phyloP scores from a whole-genome alignment of 2,329 filamentous ascomycete species.

The Byssochlamys sp. region DNA sequence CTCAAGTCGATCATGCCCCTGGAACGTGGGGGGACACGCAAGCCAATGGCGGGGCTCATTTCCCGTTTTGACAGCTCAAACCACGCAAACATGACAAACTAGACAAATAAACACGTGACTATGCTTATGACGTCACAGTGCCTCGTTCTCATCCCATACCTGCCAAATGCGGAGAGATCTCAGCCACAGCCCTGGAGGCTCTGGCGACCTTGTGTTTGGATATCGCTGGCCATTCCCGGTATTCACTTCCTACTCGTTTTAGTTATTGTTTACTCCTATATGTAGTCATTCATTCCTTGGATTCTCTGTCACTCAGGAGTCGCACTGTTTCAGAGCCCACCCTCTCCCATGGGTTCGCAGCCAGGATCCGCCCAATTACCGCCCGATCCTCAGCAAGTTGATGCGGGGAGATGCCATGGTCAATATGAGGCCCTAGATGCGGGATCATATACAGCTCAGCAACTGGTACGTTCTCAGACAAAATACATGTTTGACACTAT shows the following conservation, averaged over 20 bases:
- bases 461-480: slow-evolving; percentile 35
- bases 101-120: slow-evolving; percentile 5
- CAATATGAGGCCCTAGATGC: slow-evolving; percentile 31
- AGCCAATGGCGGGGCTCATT: slow-evolving; percentile 9
- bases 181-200: not conserved
- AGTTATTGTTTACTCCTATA: not conserved
- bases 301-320: not conserved
- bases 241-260: not conserved
- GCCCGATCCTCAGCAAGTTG: slow-evolving; percentile 10
- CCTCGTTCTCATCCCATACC: not conserved
- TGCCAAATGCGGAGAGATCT: not conserved
- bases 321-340: not conserved
- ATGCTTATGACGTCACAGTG: slow-evolving; percentile 22
- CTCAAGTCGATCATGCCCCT: not conserved
- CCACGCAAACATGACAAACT: slow-evolving; percentile 19
- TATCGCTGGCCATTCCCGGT: not conserved
- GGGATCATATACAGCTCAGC: slow-evolving; percentile 46
- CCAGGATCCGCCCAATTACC: slow-evolving; percentile 11
- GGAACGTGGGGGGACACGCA: slow-evolving; percentile 1
- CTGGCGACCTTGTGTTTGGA: not conserved
- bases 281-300: not conserved
- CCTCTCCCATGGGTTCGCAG: slow-evolving; percentile 19
- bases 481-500: slow-evolving; percentile 5
- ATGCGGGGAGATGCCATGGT: slow-evolving; percentile 12
- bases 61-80: slow-evolving; percentile 14